Conservation (phyloP, 2,329 filamentous ascomycete species). For the Arthroderma sp. region DNA sequence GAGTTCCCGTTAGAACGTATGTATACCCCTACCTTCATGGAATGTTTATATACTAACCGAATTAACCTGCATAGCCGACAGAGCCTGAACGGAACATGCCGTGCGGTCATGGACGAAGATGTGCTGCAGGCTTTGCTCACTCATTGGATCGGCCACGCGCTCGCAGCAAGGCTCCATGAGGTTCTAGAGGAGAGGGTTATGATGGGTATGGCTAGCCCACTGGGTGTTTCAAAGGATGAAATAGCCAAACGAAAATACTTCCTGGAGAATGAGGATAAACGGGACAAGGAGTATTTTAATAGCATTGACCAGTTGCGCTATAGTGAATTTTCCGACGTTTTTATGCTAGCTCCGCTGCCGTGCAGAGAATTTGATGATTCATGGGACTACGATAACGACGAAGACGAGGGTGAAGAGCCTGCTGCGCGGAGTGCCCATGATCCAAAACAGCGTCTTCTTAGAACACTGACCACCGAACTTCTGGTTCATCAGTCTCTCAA, state of each 20-base stretch:
- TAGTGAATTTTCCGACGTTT: slow-evolving; percentile 16
- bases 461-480: slow-evolving; percentile 27
- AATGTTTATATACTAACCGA: background rate
- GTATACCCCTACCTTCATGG: background rate
- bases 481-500: slow-evolving; percentile 22
- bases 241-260: slow-evolving; percentile 18
- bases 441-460: slow-evolving; percentile 28
- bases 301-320: slow-evolving; percentile 11
- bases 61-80: slow-evolving; percentile 15
- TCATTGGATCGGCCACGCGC: slow-evolving; percentile 28
- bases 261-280: slow-evolving; percentile 1
- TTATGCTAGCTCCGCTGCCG: slow-evolving; percentile 25
- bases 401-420: slow-evolving; percentile 8
- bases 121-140: slow-evolving; percentile 34
- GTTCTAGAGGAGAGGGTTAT: slow-evolving; percentile 6
- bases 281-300: background rate
- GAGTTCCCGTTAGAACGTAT: slow-evolving; percentile 29
- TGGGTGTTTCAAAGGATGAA: slow-evolving; percentile 12
- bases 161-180: slow-evolving; percentile 8
- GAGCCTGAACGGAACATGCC: slow-evolving; percentile 33
- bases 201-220: slow-evolving; percentile 9
- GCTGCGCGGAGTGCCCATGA: slow-evolving; percentile 13
- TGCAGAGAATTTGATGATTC: slow-evolving; percentile 15
- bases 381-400: slow-evolving; percentile 15
- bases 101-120: slow-evolving; percentile 36